A percentile compares a stretch with the other conserved stretches of the same genome.
Evolutionary conservation across 225 moss, liverwort and hornwort genomes (phyloP).

Genomic region (Pleurozium schreberi): DNA sequence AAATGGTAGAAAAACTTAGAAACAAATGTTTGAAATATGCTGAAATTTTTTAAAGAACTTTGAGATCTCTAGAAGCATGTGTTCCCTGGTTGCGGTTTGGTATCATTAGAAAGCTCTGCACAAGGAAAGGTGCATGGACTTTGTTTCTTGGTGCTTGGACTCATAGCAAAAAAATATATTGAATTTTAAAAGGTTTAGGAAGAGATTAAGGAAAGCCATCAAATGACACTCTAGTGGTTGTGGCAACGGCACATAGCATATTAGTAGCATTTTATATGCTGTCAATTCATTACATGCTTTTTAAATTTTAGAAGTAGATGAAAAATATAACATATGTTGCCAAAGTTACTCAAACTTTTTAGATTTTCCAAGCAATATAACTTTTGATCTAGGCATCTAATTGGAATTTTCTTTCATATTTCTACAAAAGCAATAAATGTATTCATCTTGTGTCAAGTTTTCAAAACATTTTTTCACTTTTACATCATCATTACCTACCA

Average conservation of each 20-base stretch:
- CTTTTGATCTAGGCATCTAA: background rate
- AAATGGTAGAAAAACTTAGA: background rate
- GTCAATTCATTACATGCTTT: background rate
- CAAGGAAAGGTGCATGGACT: no score
- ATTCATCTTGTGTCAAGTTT: background rate
- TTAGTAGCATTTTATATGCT: background rate
- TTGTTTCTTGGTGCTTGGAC: no score
- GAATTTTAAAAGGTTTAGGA: no score
- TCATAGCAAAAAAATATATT: no score
- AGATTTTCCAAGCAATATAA: rapidly evolving
- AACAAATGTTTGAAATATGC: background rate
- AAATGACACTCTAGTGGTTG: no score
- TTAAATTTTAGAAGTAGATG: background rate
- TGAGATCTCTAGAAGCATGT: no score
- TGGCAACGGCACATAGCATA: no score
- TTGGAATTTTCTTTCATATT: no score
- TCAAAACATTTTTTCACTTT: background rate
- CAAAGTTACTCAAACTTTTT: rapidly evolving
- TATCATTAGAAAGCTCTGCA: no score
- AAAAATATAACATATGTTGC: background rate
- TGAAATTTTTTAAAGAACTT: background rate
- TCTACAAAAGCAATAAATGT: rapidly evolving
- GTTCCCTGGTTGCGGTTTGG: no score
- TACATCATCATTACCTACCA: background rate
- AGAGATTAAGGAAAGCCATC: no score